Evolutionary conservation across 192 early-diverging fungal genomes (phyloP).

Genomic region (Linnemannia elongata): DNA sequence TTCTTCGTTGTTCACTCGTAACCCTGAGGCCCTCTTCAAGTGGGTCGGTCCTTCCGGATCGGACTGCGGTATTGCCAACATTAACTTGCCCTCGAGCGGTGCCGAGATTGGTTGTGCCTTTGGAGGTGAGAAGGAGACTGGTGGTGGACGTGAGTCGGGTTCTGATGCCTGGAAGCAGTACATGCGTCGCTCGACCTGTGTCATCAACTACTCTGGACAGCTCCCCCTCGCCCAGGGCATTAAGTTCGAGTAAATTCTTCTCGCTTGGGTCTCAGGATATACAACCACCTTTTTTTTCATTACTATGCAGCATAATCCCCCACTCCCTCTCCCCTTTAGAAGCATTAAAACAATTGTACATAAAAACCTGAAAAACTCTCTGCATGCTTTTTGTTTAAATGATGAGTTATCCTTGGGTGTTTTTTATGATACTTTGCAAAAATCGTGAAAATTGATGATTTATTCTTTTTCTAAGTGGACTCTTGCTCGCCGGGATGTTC

Average conservation of each 20-base stretch:
- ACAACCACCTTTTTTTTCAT: not conserved
- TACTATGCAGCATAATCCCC: slow-evolving; percentile 1
- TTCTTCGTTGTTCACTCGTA: slow-evolving; percentile 87
- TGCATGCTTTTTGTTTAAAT: too few species aligned
- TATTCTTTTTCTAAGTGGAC: slow-evolving; percentile 11
- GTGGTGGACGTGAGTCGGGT: slow-evolving; percentile 93
- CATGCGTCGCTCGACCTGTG: slow-evolving; percentile 65
- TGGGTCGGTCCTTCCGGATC: slow-evolving; percentile 94
- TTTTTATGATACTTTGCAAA: not conserved
- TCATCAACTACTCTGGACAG: slow-evolving; percentile 89
- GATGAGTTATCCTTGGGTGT: not conserved
- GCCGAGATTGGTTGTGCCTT: slow-evolving; percentile 98
- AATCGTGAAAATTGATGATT: not conserved
- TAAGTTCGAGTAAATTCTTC: slow-evolving; percentile 83
- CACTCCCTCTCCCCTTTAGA: not conserved
- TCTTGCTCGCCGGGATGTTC: slow-evolving; percentile 51
- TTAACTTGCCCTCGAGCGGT: slow-evolving; percentile 97
- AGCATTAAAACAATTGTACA: not conserved
- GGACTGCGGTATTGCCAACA: slow-evolving; percentile 94
- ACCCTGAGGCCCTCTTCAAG: slow-evolving; percentile 86
- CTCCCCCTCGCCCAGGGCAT: slow-evolving; percentile 96
- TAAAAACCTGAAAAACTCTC: too few species aligned
- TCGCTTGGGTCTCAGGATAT: not conserved
- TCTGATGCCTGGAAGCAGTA: slow-evolving; percentile 92
- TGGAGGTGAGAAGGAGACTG: slow-evolving; percentile 98